Conservation (phyloP, 139 green algal genomes). For the Chlamydomonas asymmetrica region DNA sequence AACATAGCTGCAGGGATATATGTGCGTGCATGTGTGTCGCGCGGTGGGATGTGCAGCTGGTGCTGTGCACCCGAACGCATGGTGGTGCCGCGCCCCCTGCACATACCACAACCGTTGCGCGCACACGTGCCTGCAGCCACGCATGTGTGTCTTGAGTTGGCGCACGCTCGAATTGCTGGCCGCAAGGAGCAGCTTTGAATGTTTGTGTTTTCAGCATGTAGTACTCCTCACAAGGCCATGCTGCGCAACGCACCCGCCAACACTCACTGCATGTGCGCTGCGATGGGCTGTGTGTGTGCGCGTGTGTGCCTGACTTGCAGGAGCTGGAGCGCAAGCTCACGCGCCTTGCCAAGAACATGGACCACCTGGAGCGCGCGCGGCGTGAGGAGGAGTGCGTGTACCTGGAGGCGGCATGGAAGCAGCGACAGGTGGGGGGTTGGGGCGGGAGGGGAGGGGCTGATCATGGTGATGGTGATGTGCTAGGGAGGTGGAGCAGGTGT, state of each 20-base stretch:
- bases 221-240: background rate
- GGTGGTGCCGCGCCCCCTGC: no score
- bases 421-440: conserved; percentile 4
- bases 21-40: no score
- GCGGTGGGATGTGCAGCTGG: no score
- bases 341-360: conserved; percentile 77
- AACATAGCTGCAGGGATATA: no score
- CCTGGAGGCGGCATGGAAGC: conserved; percentile 44
- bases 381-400: conserved; percentile 90
- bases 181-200: background rate
- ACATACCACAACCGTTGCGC: no score
- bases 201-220: background rate
- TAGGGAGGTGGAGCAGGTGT: no score
- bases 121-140: no score
- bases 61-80: no score
- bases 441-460: background rate
- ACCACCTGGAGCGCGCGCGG: conserved; percentile 93
- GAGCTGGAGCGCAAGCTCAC: conserved; percentile 86
- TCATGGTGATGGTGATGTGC: background rate
- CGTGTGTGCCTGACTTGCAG: no score
- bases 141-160: background rate
- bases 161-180: background rate
- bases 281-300: background rate
- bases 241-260: background rate
- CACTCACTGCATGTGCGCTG: background rate